Percentiles rank a stretch among this genome's conserved stretches.
phyloP scores from a whole-genome alignment of 495 filamentous ascomycete genomes.

The Melanomma pulvis-pyrius region DNA sequence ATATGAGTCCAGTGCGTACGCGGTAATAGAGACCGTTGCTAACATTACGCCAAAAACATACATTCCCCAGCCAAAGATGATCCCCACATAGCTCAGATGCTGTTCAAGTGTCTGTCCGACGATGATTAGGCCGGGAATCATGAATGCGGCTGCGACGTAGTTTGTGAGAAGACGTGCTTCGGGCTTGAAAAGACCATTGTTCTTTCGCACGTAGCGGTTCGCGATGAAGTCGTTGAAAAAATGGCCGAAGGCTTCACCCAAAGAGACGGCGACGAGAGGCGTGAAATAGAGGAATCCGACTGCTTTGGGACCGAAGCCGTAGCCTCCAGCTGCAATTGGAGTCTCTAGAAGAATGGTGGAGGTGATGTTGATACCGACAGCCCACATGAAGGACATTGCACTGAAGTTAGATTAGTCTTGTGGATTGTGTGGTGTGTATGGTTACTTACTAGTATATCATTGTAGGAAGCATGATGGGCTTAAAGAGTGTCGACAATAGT shows the following conservation, averaged over 20 bases:
- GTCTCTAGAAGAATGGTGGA: conserved; percentile 57
- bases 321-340: conserved; percentile 44
- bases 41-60: conserved; percentile 67
- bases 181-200: conserved; percentile 60
- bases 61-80: conserved; percentile 57
- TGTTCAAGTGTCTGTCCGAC: conserved; percentile 59
- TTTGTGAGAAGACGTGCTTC: conserved; percentile 60
- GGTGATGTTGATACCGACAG: conserved; percentile 65
- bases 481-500: conserved; percentile 52
- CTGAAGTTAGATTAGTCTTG: conserved; percentile 4
- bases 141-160: conserved; percentile 55
- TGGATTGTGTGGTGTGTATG: background rate
- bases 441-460: conserved; percentile 59
- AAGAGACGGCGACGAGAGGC: conserved; percentile 55
- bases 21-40: conserved; percentile 61
- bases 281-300: conserved; percentile 67
- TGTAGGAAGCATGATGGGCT: conserved; percentile 55
- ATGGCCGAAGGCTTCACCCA: conserved; percentile 60
- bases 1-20: conserved; percentile 63
- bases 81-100: conserved; percentile 59
- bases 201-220: conserved; percentile 51
- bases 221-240: conserved; percentile 62
- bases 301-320: conserved; percentile 57
- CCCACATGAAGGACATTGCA: conserved; percentile 59
- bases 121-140: conserved; percentile 55